These are phyloP conservation scores for Kalmanozyma brasiliensis DNA, from an alignment of 1,284 basidiomycete species.

Conservation along the genomic window DNA sequence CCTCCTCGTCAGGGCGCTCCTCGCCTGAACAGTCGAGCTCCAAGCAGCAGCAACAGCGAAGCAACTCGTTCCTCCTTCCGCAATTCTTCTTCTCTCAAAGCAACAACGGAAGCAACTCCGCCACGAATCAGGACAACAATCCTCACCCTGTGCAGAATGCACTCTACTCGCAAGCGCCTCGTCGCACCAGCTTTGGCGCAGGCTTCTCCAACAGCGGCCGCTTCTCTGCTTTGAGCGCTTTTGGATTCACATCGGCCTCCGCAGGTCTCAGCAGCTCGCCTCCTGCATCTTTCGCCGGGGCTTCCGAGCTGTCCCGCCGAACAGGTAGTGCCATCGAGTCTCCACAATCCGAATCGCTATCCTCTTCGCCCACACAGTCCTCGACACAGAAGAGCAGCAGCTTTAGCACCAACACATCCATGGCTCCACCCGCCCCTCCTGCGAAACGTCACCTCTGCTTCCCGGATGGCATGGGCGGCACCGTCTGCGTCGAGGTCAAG, in stretches of 20 bases:
- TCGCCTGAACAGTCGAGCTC: conserved; percentile 39
- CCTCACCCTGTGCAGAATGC: conserved; percentile 23
- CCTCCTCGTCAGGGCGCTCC: conserved; percentile 35
- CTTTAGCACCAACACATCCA: neutral
- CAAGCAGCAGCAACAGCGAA: conserved; percentile 23
- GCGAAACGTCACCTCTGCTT: conserved; percentile 44
- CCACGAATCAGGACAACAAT: neutral
- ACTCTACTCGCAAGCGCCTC: conserved; percentile 28
- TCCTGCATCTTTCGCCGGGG: conserved; percentile 11
- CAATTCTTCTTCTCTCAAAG: conserved; percentile 31
- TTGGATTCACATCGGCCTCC: conserved; percentile 36
- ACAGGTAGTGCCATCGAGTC: conserved; percentile 19
- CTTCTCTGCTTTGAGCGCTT: conserved; percentile 41
- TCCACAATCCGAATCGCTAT: conserved; percentile 15
- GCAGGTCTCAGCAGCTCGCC: conserved; percentile 29
- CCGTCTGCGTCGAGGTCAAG: conserved; percentile 44
- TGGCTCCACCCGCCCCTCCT: conserved; percentile 5
- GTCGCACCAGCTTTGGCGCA: conserved; percentile 43
- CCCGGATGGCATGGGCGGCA: conserved; percentile 47
- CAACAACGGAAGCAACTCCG: conserved; percentile 5
- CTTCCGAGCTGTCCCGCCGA: conserved; percentile 16
- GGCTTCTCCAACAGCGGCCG: conserved; percentile 27
- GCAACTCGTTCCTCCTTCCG: conserved; percentile 42
- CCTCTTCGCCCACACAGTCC: conserved; percentile 3
- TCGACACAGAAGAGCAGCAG: conserved; percentile 4